Base-by-base conservation (phyloP, 1,139 yeast species). In the Ogataea hybrid region DNA sequence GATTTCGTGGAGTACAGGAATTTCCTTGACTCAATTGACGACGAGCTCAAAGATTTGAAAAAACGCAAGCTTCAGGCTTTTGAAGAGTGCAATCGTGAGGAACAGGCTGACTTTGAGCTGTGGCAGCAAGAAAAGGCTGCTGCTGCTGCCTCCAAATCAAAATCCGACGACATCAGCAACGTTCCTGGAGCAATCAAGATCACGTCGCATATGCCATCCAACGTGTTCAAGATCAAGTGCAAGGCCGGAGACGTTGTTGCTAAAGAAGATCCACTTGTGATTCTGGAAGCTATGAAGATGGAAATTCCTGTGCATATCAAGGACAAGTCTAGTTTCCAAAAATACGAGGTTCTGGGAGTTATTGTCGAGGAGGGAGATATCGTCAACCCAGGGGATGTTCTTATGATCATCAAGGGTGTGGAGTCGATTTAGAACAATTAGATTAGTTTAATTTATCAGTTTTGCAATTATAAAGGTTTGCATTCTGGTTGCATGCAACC, bases 201-300 rank as follows among this genome's bases (percentile, higher is more conserved):
- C 8, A 35, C 43, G 15, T 48, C 67, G 2, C 51, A 53, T n/a
- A 62, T 63, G 63, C 60, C 66, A 5, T 65, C 68, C 0, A 61
- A 60, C 42, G 62, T 64, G 15, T 64, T 61, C 52, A 62, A 61
- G 41, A 45, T 62, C 21, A 53, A 51, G 16, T 61, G 56, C 20
- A 42, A 42, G 32, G 57, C 54, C 15, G 74, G 70, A 6, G 71
- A 66, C 39, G 40, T 36, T 3, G 59, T 70, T 10, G 44, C 51
- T 15, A 51, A 48, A 15, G 65, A 61, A 32, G 71, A 68, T 39
- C 64, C 59, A 30, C 47, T 69, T 32, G 54, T 69, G 6, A 61
- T 70, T 36, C 56, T 70, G 25, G 69, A 70, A 49, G 70, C 75
- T 27, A 70, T 70, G 75, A 70, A 70, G 50, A 71, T 70, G 73